A percentile compares a stretch with the other conserved stretches of the same genome.
phyloP scores from a whole-genome alignment of 768 basidiomycete species.

The Xerocomus brunneocitrinus region DNA sequence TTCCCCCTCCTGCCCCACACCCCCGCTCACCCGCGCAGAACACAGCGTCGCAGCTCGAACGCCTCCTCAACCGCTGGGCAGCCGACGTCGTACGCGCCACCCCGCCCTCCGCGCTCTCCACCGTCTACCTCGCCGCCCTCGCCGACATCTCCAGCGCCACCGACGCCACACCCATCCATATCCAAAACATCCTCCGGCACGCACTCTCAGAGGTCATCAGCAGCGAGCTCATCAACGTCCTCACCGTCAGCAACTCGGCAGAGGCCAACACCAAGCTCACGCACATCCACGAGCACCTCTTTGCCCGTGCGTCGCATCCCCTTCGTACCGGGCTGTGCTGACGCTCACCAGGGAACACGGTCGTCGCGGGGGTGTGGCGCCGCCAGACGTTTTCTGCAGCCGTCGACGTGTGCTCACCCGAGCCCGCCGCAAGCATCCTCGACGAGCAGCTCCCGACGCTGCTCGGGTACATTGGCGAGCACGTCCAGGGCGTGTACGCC shows the following conservation, averaged over 20 bases:
- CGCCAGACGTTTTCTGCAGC: slow-evolving; percentile 87
- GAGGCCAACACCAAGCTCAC: slow-evolving; percentile 84
- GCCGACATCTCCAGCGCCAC: slow-evolving; percentile 49
- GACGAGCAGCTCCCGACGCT: slow-evolving; percentile 68
- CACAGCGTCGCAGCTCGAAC: slow-evolving; percentile 75
- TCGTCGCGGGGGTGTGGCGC: slow-evolving; percentile 88
- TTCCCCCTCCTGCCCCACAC: not conserved
- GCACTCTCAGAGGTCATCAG: slow-evolving; percentile 70
- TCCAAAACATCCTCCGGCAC: slow-evolving; percentile 77
- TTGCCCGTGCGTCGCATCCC: slow-evolving; percentile 58
- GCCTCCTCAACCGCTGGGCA: slow-evolving; percentile 84
- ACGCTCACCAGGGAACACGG: slow-evolving; percentile 62
- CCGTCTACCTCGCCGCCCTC: slow-evolving; percentile 55
- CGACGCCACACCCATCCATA: slow-evolving; percentile 59
- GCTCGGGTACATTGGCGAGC: slow-evolving; percentile 44
- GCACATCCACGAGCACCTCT: slow-evolving; percentile 84
- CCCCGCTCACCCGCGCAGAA: slow-evolving; percentile 45
- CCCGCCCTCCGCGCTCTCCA: slow-evolving; percentile 49
- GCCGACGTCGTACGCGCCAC: slow-evolving; percentile 57
- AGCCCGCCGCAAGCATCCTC: slow-evolving; percentile 65
- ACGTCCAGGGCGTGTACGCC: slow-evolving; percentile 41
- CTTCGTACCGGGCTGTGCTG: not conserved
- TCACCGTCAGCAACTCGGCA: slow-evolving; percentile 79
- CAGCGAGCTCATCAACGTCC: slow-evolving; percentile 77
- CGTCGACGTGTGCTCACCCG: slow-evolving; percentile 69